A percentile compares a stretch with the other conserved stretches of the same genome.
These are phyloP conservation scores for Vanrija humicola DNA, from an alignment of 1,284 basidiomycete genomes.

Conservation along the genomic window DNA sequence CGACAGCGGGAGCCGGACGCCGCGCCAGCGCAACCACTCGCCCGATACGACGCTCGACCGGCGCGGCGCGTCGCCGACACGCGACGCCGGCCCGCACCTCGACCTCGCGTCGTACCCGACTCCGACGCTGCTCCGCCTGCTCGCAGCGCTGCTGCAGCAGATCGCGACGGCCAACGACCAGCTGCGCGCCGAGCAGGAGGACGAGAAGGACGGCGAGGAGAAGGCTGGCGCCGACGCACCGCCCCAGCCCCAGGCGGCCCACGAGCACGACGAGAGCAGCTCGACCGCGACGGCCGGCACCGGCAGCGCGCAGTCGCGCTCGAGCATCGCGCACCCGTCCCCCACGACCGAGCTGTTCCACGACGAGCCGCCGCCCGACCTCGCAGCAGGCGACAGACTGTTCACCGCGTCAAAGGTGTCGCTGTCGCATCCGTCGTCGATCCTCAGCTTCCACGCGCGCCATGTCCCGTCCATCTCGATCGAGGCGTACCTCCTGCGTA, in stretches of 20 bases:
- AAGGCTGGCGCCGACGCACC: neutral
- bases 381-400: conserved; percentile 17
- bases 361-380: conserved; percentile 48
- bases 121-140: conserved; percentile 69
- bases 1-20: neutral
- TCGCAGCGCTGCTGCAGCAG: conserved; percentile 85
- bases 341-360: conserved; percentile 41
- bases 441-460: conserved; percentile 90
- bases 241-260: neutral
- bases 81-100: conserved; percentile 44
- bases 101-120: conserved; percentile 57
- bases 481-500: conserved; percentile 89
- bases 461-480: conserved; percentile 93
- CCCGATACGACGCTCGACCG: conserved; percentile 17
- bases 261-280: conserved; percentile 3
- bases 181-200: conserved; percentile 43
- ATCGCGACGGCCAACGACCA: conserved; percentile 88
- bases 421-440: conserved; percentile 71
- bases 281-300: neutral
- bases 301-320: conserved; percentile 1
- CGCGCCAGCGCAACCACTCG: conserved; percentile 3
- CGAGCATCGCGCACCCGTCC: conserved; percentile 19
- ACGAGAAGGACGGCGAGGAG: conserved; percentile 17
- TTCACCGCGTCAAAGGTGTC: conserved; percentile 71
- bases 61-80: conserved; percentile 4